These are phyloP conservation scores for Candida glaebosa DNA, from an alignment of 805 yeast species.

Conservation along the genomic window DNA sequence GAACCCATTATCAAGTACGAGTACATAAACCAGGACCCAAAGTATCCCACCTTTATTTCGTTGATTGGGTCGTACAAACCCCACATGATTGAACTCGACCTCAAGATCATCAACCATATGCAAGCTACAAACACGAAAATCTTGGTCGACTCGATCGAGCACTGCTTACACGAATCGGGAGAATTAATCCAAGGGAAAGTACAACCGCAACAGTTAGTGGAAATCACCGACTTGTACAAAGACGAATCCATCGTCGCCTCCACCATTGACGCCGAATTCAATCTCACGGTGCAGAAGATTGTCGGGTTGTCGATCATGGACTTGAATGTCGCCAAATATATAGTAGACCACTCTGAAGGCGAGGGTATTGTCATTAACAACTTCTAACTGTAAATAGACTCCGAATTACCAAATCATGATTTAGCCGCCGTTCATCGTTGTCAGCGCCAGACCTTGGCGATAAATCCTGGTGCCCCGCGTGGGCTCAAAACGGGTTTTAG, in stretches of 20 bases:
- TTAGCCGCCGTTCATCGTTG: no score
- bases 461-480: not conserved
- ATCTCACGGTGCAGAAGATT: constrained; percentile 47
- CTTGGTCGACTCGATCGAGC: constrained; percentile 58
- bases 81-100: constrained; percentile 60
- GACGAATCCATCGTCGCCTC: constrained; percentile 9
- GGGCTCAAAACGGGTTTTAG: constrained; percentile 1
- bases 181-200: constrained; percentile 52
- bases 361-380: constrained; percentile 9
- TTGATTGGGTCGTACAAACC: constrained; percentile 69
- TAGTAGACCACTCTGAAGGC: constrained; percentile 24
- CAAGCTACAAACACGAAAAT: constrained; percentile 37
- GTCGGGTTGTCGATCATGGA: constrained; percentile 70
- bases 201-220: constrained; percentile 37
- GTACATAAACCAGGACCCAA: constrained; percentile 26
- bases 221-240: constrained; percentile 38
- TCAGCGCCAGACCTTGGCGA: no score
- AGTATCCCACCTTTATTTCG: constrained; percentile 40
- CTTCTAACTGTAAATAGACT: no score
- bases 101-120: constrained; percentile 32
- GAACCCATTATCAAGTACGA: constrained; percentile 39
- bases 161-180: constrained; percentile 60
- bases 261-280: constrained; percentile 10
- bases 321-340: constrained; percentile 45
- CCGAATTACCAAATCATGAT: no score